Evolutionary conservation across 768 basidiomycete species (phyloP).

Genomic region (Termitomyces sp.): DNA sequence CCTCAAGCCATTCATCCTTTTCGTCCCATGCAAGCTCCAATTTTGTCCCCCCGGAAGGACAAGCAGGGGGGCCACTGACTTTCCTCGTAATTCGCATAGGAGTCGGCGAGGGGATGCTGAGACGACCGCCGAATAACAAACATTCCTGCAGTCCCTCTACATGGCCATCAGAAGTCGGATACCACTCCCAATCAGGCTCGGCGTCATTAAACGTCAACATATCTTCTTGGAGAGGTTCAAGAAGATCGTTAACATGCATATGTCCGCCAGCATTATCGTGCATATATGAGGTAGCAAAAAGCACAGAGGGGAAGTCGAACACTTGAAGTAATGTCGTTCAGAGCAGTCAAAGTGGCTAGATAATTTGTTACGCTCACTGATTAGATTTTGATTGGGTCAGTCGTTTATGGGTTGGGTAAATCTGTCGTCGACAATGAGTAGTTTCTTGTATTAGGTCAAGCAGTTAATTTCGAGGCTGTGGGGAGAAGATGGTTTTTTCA

Average conservation of each 20-base stretch:
- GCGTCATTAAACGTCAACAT: not conserved
- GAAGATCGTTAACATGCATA: not conserved
- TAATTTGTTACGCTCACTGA: not conserved
- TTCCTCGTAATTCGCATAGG: not conserved
- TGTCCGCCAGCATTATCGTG: not conserved
- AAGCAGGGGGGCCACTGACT: not conserved
- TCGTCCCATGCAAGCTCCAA: conserved; percentile 1
- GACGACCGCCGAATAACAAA: conserved; percentile 4
- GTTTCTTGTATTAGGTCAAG: not conserved
- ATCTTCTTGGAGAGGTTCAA: conserved; percentile 3
- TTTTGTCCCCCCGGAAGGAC: not conserved
- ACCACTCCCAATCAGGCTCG: not conserved
- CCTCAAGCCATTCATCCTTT: not conserved
- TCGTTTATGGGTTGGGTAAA: not conserved
- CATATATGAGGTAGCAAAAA: not conserved
- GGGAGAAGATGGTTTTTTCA: not conserved
- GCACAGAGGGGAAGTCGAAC: not conserved
- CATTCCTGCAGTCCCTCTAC: not conserved
- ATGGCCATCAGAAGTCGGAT: not conserved
- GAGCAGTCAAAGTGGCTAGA: not conserved
- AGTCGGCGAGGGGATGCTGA: not conserved
- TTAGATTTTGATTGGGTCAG: not conserved
- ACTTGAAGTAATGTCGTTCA: too few species aligned
- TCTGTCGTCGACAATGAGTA: not conserved
- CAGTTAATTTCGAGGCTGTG: not conserved